Evolutionary conservation across 2,329 filamentous ascomycete genomes (phyloP).

Genomic region (Trichoderma sp.): DNA sequence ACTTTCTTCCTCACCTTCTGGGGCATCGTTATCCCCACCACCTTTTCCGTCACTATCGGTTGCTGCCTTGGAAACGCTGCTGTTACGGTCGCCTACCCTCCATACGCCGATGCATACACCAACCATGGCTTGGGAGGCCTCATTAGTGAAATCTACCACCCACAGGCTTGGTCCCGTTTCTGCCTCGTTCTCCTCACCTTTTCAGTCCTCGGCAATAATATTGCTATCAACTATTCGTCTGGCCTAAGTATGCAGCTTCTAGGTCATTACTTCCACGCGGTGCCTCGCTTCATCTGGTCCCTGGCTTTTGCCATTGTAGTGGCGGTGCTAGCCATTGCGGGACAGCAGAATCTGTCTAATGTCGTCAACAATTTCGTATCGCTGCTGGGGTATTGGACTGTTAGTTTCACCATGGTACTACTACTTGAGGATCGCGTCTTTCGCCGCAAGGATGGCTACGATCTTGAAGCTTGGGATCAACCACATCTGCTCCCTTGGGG

Average conservation of each 20-base stretch:
- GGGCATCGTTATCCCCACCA: constrained; percentile 23
- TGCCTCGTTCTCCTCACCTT: not conserved
- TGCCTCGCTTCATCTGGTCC: not conserved
- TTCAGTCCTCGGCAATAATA: not conserved
- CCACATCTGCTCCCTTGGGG: not conserved
- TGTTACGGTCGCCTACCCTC: not conserved
- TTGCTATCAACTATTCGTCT: not conserved
- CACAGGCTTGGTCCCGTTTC: not conserved
- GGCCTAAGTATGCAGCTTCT: not conserved
- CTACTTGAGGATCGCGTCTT: not conserved
- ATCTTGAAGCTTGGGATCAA: not conserved
- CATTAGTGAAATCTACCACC: not conserved
- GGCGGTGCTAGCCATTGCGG: not conserved
- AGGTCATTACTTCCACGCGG: not conserved
- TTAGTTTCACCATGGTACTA: not conserved
- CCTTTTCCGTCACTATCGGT: constrained; percentile 24
- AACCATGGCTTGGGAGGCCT: not conserved
- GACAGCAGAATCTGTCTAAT: not conserved
- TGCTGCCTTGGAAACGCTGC: constrained; percentile 16
- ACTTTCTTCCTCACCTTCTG: constrained; percentile 25
- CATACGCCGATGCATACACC: not conserved
- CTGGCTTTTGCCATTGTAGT: not conserved
- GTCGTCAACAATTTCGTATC: not conserved
- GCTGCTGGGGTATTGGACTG: not conserved
- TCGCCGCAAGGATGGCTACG: not conserved